Base-by-base conservation (phyloP, 768 basidiomycete species). In the Gymnopilus junonius region DNA sequence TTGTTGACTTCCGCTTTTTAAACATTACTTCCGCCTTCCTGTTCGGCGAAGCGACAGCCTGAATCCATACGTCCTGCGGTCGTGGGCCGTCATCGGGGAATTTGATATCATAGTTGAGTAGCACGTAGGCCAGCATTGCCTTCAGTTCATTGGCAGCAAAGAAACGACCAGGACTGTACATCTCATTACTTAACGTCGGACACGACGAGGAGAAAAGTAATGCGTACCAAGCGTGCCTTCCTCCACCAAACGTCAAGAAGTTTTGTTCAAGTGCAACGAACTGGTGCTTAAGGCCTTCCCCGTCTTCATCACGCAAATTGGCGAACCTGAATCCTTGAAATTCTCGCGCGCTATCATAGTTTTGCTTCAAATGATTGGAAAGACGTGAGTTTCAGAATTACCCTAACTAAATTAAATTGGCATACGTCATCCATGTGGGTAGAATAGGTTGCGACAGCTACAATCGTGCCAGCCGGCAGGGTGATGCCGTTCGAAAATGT, bases 311-410 rank as follows among this genome's bases (percentile, higher is more conserved):
- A 54, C 71, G 66, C 65, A 71, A 69, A n/a, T 72, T 67, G 51
- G 72, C 53, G 67, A 81, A 85, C 3, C 84, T 75, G 63, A 78
- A 78, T 0, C 77, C 78, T 45, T 82, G 78, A 64, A 84, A 86
- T 17, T 60, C 63, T 7, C 70, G 59, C 0, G 82, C 67, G 51
- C 79, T 65, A 0, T 65, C 42, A 53, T 76, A 65, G 21, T 59
- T 61, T 37, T 65, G 37, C 62, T 63, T 23, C 10, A 8, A 7
- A 37, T 12, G 40, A 32, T 15, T 15, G 12, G n/a, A n/a, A 12
- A 54, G 35, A 10, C 23, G 11, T 54, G 14, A 25, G 34, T 4
- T 51, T 51, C 1, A 25, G 1, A 20, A 20, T 2, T 25, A 23
- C 32, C 15, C 27, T 23, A 32, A 21, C 1, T 45, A 10, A 12